Evolutionary conservation across 768 basidiomycete genomes (phyloP).

Genomic region (Kwoniella sp.): DNA sequence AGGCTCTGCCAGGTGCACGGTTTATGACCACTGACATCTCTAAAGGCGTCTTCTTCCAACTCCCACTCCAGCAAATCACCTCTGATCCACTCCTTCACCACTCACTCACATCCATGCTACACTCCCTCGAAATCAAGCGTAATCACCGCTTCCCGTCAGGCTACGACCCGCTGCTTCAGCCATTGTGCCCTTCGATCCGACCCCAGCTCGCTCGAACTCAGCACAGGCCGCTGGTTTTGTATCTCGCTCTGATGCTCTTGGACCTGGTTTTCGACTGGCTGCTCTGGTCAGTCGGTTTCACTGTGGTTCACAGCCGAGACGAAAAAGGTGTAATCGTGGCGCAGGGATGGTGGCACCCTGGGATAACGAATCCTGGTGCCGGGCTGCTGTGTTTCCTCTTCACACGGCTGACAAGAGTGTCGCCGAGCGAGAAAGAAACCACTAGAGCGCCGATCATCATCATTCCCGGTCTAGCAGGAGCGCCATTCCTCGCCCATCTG

Average conservation of each 20-base stretch:
- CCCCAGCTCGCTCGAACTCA: neutral
- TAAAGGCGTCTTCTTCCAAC: slow-evolving; percentile 13
- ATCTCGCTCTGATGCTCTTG: neutral
- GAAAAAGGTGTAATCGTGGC: neutral
- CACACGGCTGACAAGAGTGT: neutral
- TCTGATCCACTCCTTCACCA: slow-evolving; percentile 10
- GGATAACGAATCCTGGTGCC: neutral
- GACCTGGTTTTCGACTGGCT: neutral
- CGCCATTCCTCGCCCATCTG: slow-evolving; percentile 4
- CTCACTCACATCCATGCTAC: slow-evolving; percentile 4
- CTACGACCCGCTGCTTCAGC: too few relatives aligned
- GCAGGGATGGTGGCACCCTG: slow-evolving; percentile 12
- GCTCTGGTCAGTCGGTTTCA: slow-evolving; percentile 5
- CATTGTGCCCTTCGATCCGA: too few relatives aligned
- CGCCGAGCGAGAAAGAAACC: too few relatives aligned
- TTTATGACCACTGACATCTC: neutral
- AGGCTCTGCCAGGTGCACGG: neutral
- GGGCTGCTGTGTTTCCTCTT: slow-evolving; percentile 3
- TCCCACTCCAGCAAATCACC: neutral
- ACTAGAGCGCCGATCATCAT: slow-evolving; percentile 10
- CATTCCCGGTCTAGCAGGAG: slow-evolving; percentile 16
- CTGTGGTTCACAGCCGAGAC: neutral
- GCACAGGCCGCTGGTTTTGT: slow-evolving; percentile 8
- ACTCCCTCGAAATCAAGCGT: slow-evolving; percentile 6
- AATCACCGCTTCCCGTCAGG: slow-evolving; percentile 15